Evolutionary conservation across 768 basidiomycete genomes (phyloP).

Genomic region (Boletus fagicola): DNA sequence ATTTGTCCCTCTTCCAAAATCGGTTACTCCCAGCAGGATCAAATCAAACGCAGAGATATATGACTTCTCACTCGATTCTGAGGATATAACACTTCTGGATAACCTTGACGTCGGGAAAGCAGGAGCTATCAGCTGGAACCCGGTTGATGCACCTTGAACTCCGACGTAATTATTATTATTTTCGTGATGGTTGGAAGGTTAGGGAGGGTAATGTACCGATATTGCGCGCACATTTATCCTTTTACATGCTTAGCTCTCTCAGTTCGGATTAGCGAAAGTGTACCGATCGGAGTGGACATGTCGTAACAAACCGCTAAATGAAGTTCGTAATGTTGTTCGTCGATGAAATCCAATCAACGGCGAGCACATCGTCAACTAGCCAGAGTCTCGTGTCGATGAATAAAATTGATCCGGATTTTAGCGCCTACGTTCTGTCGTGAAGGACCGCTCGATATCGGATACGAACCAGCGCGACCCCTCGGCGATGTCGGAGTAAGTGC

Average conservation of each 20-base stretch:
- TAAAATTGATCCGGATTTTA: background rate
- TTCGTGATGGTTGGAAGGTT: background rate
- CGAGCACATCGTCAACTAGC: background rate
- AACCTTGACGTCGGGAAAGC: conserved; percentile 67
- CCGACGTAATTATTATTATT: conserved; percentile 19
- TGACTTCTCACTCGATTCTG: conserved; percentile 64
- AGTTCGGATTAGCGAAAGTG: background rate
- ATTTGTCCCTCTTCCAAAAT: conserved; percentile 82
- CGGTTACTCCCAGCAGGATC: conserved; percentile 67
- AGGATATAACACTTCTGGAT: conserved; percentile 68
- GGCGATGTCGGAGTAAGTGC: background rate
- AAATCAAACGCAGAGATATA: conserved; percentile 70
- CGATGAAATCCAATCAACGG: background rate
- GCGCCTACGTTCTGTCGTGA: background rate
- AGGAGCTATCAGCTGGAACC: conserved; percentile 84
- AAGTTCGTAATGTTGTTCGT: background rate
- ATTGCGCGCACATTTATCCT: background rate
- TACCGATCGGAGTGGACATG: background rate
- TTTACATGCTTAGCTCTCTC: background rate
- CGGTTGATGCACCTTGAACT: conserved; percentile 49
- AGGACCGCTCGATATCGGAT: background rate
- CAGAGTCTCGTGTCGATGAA: background rate
- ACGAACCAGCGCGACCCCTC: background rate
- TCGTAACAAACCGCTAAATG: background rate
- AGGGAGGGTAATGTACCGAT: background rate